These are phyloP conservation scores for Naganishia randhawae DNA, from an alignment of 768 basidiomycete genomes.

Conservation along the genomic window DNA sequence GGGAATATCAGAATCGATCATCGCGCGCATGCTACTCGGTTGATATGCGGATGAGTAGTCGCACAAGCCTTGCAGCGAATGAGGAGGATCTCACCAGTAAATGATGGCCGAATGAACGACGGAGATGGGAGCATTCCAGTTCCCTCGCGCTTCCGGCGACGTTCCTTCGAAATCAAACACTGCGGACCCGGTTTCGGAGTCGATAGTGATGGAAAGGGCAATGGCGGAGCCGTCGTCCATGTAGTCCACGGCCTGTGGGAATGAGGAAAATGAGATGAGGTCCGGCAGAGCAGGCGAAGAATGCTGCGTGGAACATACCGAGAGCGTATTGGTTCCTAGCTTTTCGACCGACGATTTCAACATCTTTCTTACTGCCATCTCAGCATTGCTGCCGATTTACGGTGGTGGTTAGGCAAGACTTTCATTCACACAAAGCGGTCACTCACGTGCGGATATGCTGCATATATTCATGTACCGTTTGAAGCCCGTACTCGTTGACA, in stretches of 20 bases:
- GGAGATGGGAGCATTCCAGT: conserved; percentile 58
- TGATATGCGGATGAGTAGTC: background rate
- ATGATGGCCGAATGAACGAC: conserved; percentile 41
- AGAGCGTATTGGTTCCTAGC: conserved; percentile 9
- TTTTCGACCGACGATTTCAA: conserved; percentile 63
- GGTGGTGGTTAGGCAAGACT: background rate
- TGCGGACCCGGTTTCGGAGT: conserved; percentile 69
- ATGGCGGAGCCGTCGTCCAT: conserved; percentile 48
- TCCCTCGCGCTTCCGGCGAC: conserved; percentile 50
- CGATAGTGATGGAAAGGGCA: conserved; percentile 66
- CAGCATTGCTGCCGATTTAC: conserved; percentile 71
- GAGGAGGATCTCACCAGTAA: conserved; percentile 36
- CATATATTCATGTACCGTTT: conserved; percentile 91
- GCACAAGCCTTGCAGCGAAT: conserved; percentile 19
- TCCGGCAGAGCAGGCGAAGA: background rate
- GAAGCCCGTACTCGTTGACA: conserved; percentile 77
- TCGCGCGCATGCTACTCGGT: conserved; percentile 23
- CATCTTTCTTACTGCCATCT: conserved; percentile 76
- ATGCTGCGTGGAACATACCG: too few relatives aligned
- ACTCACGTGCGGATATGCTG: conserved; percentile 53
- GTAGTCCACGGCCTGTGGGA: conserved; percentile 66
- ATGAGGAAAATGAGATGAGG: conserved; percentile 51
- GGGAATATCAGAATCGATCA: conserved; percentile 65
- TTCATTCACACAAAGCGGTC: background rate
- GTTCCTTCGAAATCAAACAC: conserved; percentile 68